A percentile compares a stretch with the other conserved stretches of the same genome.
phyloP scores from a whole-genome alignment of 1,284 basidiomycete species.

The Trametes versicolor region DNA sequence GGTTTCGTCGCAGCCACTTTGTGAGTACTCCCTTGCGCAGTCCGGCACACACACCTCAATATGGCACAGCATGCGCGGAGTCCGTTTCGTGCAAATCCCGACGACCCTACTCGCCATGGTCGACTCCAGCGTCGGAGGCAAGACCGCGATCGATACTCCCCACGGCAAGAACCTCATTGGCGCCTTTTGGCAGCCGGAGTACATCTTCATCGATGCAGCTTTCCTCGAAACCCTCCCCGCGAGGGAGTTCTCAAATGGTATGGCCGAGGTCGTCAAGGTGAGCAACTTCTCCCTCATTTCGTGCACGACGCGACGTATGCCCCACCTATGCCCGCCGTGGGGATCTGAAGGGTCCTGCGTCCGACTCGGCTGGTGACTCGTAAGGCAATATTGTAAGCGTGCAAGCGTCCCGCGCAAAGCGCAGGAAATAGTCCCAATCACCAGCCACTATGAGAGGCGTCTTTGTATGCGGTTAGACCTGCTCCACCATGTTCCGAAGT shows the following conservation, averaged over 20 bases:
- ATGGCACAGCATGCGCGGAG: constrained; percentile 78
- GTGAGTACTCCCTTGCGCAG: constrained; percentile 58
- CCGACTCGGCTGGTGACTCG: too few species aligned
- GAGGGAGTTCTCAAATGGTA: constrained; percentile 97
- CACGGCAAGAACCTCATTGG: constrained; percentile 98
- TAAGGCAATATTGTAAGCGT: too few species aligned
- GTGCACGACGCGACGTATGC: too few species aligned
- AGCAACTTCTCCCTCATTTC: too few species aligned
- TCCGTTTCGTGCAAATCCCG: constrained; percentile 96
- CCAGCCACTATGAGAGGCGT: too few species aligned
- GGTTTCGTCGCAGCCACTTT: constrained; percentile 99
- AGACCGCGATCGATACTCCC: constrained; percentile 98
- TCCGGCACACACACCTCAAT: background rate
- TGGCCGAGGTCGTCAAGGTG: constrained; percentile 99
- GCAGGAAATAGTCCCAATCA: too few species aligned
- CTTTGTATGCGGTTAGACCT: too few species aligned
- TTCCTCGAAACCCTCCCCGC: constrained; percentile 94
- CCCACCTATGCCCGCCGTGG: too few species aligned
- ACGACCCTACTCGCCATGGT: constrained; percentile 99
- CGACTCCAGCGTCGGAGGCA: constrained; percentile 96
- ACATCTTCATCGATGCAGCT: constrained; percentile 97
- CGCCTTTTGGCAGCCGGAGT: constrained; percentile 98
- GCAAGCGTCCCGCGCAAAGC: too few species aligned
- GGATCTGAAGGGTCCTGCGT: too few species aligned
- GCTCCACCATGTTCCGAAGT: too few species aligned